Evolutionary conservation across 441 rosid genomes (phyloP).

Genomic region (Isatis lusitanica): DNA sequence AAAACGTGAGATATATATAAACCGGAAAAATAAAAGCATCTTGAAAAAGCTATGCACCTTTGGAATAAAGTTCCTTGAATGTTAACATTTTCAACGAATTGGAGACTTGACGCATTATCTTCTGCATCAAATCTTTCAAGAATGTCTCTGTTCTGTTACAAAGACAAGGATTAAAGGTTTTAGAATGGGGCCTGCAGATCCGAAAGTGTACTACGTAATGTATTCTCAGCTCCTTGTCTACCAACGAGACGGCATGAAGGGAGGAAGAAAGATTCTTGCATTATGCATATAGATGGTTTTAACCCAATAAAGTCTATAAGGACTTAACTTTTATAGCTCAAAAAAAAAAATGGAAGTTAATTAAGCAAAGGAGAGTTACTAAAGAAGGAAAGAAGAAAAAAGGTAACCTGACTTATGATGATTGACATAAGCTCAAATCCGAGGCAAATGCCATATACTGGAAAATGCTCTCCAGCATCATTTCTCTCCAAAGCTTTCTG

Average conservation of each 20-base stretch:
- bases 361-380: not conserved
- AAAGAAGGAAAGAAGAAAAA: not conserved
- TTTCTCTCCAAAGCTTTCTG: slow-evolving; percentile 78
- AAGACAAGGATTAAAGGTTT: slow-evolving; percentile 1
- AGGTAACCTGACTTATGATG: slow-evolving; percentile 66
- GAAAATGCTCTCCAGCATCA: slow-evolving; percentile 77
- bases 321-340: not conserved
- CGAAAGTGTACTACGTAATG: not conserved
- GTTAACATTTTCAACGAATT: slow-evolving; percentile 50
- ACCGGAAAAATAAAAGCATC: not conserved
- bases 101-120: slow-evolving; percentile 77
- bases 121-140: slow-evolving; percentile 67
- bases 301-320: not conserved
- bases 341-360: not conserved
- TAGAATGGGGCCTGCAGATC: not conserved
- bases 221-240: not conserved
- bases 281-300: not conserved
- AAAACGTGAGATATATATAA: not conserved
- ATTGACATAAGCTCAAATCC: slow-evolving; percentile 84
- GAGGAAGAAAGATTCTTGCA: not conserved
- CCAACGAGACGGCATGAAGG: not conserved
- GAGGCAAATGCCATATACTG: slow-evolving; percentile 72
- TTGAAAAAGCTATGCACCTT: slow-evolving; percentile 45
- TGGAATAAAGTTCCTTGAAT: slow-evolving; percentile 77
- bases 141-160: slow-evolving; percentile 63